Evolutionary conservation across 345 rosid genomes (phyloP).

Genomic region (Eutrema heterophyllum): DNA sequence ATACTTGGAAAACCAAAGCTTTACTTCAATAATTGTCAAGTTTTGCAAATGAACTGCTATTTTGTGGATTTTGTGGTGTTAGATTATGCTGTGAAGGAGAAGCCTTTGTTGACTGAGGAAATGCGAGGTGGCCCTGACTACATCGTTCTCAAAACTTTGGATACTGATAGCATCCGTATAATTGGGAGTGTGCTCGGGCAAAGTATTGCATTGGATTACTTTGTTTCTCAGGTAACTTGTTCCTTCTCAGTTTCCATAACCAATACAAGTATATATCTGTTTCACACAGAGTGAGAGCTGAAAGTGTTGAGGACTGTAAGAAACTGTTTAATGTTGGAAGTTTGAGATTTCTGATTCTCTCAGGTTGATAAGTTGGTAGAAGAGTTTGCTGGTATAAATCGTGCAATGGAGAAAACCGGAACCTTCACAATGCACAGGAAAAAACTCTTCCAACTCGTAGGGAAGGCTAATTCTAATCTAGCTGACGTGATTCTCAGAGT

Average conservation of each 20-base stretch:
- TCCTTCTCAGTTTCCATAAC: conserved; percentile 2
- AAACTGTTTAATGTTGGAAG: background rate
- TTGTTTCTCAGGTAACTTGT: conserved; percentile 77
- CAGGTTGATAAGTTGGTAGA: conserved; percentile 93
- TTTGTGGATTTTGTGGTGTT: conserved; percentile 9
- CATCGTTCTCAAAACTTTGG: conserved; percentile 64
- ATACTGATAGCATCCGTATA: conserved; percentile 77
- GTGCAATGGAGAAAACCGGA: conserved; percentile 81
- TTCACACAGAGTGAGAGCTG: background rate
- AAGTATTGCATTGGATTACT: conserved; percentile 90
- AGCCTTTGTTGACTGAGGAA: conserved; percentile 59
- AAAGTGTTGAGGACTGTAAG: background rate
- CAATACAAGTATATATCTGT: background rate
- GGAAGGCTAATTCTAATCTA: conserved; percentile 94
- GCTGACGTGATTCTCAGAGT: conserved; percentile 96
- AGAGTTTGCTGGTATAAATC: conserved; percentile 92
- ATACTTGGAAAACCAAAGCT: background rate
- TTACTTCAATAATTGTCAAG: background rate
- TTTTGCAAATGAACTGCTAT: background rate
- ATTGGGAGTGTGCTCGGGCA: conserved; percentile 96
- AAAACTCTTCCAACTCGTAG: conserved; percentile 86
- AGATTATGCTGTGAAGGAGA: conserved; percentile 91
- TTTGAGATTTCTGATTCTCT: conserved; percentile 1
- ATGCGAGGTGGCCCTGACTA: conserved; percentile 88
- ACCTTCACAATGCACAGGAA: conserved; percentile 92